phyloP scores from a whole-genome alignment of 148 eudicot species.

The Fagopyrum homotropicum region DNA sequence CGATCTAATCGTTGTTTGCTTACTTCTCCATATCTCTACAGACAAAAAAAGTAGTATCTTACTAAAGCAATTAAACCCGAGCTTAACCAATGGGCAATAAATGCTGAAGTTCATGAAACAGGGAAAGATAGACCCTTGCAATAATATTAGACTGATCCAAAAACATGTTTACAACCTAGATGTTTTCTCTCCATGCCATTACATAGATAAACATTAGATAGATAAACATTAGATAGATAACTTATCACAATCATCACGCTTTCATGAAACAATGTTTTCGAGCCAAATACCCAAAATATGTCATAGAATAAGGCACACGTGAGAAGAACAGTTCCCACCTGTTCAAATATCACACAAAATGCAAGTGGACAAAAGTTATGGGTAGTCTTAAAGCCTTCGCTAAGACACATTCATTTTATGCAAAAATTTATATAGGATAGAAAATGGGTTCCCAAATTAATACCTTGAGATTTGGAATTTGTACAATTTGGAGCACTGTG shows the following conservation, averaged over 20 bases:
- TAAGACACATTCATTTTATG: not conserved
- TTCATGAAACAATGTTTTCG: slow-evolving; percentile 65
- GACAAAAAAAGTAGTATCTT: not conserved
- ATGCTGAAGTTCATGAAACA: not conserved
- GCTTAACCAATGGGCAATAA: not conserved
- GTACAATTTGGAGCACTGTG: slow-evolving; percentile 75
- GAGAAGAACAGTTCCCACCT: slow-evolving; percentile 78
- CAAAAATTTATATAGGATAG: not conserved
- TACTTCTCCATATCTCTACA: slow-evolving; percentile 78
- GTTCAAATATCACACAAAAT: slow-evolving; percentile 17
- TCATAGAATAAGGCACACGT: slow-evolving; percentile 75
- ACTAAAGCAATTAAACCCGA: not conserved
- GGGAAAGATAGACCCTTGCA: not conserved
- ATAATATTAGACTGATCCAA: too few species aligned
- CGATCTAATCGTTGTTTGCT: slow-evolving; percentile 91
- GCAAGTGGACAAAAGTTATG: not conserved
- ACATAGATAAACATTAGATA: too few species aligned
- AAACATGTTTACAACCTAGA: too few species aligned
- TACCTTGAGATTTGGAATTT: slow-evolving; percentile 90
- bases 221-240: slow-evolving; percentile 19
- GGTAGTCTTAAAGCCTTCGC: not conserved
- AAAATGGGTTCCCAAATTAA: not conserved
- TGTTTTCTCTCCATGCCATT: too few species aligned
- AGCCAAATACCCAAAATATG: slow-evolving; percentile 82
- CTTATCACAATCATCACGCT: slow-evolving; percentile 93